phyloP scores from a whole-genome alignment of 257 asterid species.

The Solanum chmielewskii region DNA sequence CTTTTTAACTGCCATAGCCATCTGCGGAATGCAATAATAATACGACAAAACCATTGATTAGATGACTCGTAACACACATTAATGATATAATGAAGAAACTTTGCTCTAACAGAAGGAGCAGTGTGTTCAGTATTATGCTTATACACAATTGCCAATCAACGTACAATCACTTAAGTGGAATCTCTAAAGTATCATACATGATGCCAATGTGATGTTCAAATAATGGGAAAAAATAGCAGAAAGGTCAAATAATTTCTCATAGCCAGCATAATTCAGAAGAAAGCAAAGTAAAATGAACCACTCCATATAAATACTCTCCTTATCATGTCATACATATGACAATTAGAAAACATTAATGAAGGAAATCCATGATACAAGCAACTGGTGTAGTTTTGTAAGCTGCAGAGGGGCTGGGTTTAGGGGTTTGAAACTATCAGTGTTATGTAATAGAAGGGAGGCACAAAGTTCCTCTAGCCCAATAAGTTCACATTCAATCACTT shows the following conservation, averaged over 20 bases:
- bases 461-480: background rate
- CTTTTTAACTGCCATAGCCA: conserved; percentile 58
- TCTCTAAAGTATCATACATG: background rate
- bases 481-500: background rate
- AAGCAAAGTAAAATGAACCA: background rate
- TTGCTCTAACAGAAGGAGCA: background rate
- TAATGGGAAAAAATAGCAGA: background rate
- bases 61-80: background rate
- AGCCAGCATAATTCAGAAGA: background rate
- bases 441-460: background rate
- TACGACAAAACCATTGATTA: background rate
- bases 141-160: background rate
- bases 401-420: background rate
- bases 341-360: background rate
- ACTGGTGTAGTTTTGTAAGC: background rate
- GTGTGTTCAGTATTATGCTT: background rate
- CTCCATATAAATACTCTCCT: background rate
- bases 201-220: background rate
- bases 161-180: background rate
- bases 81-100: background rate
- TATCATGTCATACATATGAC: background rate
- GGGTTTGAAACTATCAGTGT: background rate
- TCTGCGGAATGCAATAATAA: conserved; percentile 24
- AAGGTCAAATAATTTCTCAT: background rate
- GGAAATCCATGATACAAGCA: background rate